Conservation (phyloP, 2,329 filamentous ascomycete genomes). For the Clonostachys byssicola region DNA sequence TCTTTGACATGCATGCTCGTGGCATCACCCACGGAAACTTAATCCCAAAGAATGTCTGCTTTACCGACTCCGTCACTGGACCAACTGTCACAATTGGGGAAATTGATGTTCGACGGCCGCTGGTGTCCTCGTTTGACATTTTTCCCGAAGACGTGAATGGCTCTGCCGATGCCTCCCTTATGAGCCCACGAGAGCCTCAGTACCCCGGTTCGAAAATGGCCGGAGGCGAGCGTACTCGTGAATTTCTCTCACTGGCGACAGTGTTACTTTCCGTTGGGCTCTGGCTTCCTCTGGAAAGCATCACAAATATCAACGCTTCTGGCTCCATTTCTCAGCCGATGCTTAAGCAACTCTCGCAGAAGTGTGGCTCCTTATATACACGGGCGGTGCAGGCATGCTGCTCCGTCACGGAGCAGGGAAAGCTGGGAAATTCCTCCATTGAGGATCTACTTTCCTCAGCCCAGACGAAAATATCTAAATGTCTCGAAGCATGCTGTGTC, state of each 20-base stretch:
- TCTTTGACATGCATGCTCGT: constrained; percentile 69
- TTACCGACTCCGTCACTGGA: constrained; percentile 39
- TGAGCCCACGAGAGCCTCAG: constrained; percentile 54
- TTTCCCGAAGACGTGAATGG: constrained; percentile 38
- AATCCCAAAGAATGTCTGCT: constrained; percentile 62
- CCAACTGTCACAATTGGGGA: constrained; percentile 31
- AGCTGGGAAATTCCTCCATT: constrained; percentile 36
- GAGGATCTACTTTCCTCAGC: constrained; percentile 49
- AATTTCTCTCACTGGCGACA: constrained; percentile 71
- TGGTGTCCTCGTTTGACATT: constrained; percentile 71
- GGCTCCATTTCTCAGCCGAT: constrained; percentile 57
- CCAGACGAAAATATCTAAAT: constrained; percentile 51
- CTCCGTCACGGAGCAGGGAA: constrained; percentile 62
- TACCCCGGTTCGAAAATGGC: constrained; percentile 51
- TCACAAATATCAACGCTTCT: constrained; percentile 34
- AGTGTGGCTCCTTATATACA: constrained; percentile 72
- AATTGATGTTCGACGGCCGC: constrained; percentile 62
- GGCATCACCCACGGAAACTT: constrained; percentile 70
- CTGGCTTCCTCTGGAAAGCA: constrained; percentile 63
- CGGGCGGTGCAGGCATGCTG: constrained; percentile 71
- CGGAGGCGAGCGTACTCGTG: constrained; percentile 54
- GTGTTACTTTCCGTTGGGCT: constrained; percentile 71
- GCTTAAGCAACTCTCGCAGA: constrained; percentile 58
- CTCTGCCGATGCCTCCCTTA: constrained; percentile 13
- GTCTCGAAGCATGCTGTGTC: constrained; percentile 56